Percentiles rank a stretch among this genome's conserved stretches.
Conservation (phyloP, 1,139 yeast species). For the Sugiyamaella xylanicola region DNA sequence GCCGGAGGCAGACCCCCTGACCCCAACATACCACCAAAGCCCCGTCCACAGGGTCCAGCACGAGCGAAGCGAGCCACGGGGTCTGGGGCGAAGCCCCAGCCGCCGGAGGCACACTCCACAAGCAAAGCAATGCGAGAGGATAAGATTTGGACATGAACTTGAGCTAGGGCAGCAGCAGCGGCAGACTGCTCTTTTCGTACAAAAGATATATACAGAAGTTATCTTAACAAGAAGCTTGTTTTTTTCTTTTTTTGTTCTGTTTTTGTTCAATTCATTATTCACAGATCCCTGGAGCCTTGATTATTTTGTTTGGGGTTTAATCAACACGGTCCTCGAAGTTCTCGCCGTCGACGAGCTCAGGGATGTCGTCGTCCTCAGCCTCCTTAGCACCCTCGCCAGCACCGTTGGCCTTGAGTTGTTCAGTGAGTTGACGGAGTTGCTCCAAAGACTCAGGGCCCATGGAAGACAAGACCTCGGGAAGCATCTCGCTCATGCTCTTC, state of each 20-base stretch:
- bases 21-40: too few species aligned
- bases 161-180: too few species aligned
- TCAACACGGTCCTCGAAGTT: constrained; percentile 72
- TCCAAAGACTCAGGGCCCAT: constrained; percentile 95
- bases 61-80: neutral
- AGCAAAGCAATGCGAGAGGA: too few species aligned
- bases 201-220: constrained; percentile 9
- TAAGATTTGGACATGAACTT: too few species aligned
- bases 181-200: constrained; percentile 4
- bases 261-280: neutral
- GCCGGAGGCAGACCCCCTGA: neutral
- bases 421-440: constrained; percentile 87
- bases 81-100: neutral
- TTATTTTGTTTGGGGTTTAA: too few species aligned
- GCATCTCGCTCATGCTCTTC: constrained; percentile 88
- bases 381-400: constrained; percentile 53
- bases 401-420: constrained; percentile 68
- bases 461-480: constrained; percentile 94
- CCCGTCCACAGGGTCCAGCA: too few species aligned
- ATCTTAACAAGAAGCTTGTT: neutral
- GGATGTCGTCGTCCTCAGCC: constrained; percentile 66
- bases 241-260: neutral
- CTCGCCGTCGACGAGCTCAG: constrained; percentile 95
- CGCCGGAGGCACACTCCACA: neutral
- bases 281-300: neutral